Evolutionary conservation across 495 filamentous ascomycete genomes (phyloP), one percentile per base, ranked within the genome.

Genomic region (Trichoderma asperelloides): DNA sequence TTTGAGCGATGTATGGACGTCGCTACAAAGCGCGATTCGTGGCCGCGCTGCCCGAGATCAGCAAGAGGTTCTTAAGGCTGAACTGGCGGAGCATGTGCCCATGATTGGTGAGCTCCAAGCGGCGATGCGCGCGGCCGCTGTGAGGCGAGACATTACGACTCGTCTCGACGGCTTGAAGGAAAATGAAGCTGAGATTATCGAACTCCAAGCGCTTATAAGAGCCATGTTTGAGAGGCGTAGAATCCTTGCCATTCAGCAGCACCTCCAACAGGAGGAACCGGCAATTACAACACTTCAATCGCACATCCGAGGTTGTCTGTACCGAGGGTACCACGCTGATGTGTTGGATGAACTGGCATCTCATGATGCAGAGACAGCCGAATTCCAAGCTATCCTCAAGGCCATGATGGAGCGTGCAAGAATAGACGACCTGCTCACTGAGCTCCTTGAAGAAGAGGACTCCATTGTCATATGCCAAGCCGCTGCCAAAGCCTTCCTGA

Each of bases 371-470:
- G 85, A 89, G 68, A 78, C 93, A 51, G 74, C 85, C 63, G 71
- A 84, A 43, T 78, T 96, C 15, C 96, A 99, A 75, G 85, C 86
- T 43, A 74, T 92, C 28, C 81, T 86, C 65, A 83, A 93, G 70
- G 93, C 91, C 3, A 91, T 96, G 84, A 78, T 95, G 30, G 79
- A 92, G 21, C 87, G 95, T 30, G 81, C 84, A 43, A 79, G 88
- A 23, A 81, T 96, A 51, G 92, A 88, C 8, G 82, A 81, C 28
- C 78, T 89, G 6, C 80, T 98, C 23, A 81, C 80, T 27, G 84
- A 92, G 68, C 84, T 99, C 1, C 92, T 96, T 37, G 87, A 88
- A 43, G 84, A 94, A 66, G 95, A 97, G 72, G 87, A 91, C 39
- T 74, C 79, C 2, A 81, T 97, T 66, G 79, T 84, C 39, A 89